phyloP scores from a whole-genome alignment of 345 rosid genomes.

The Crucihimalaya himalaica region DNA sequence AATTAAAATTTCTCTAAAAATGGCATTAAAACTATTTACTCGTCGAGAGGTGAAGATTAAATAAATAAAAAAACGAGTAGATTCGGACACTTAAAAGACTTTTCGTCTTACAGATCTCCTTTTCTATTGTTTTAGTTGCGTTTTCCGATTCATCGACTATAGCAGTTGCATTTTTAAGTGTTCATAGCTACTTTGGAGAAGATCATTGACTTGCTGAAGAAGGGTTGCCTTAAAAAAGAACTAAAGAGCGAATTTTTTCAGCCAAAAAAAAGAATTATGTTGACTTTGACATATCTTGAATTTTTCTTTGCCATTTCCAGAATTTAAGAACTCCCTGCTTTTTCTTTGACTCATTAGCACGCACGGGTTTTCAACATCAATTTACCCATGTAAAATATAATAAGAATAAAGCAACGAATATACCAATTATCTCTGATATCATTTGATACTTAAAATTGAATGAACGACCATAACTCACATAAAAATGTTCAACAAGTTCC shows the following conservation, averaged over 20 bases:
- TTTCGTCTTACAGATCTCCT: slow-evolving; percentile 66
- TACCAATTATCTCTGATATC: neutral
- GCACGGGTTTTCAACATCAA: slow-evolving; percentile 98
- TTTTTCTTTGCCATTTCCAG: slow-evolving; percentile 94
- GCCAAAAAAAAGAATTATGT: slow-evolving; percentile 19
- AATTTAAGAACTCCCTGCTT: slow-evolving; percentile 96
- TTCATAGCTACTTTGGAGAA: slow-evolving; percentile 60
- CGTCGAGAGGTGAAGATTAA: too few species aligned
- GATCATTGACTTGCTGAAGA: slow-evolving; percentile 95
- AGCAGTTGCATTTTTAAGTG: slow-evolving; percentile 56
- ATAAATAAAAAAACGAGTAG: too few species aligned
- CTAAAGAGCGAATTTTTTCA: slow-evolving; percentile 52
- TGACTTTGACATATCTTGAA: slow-evolving; percentile 61
- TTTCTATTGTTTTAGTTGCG: slow-evolving; percentile 68
- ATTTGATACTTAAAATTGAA: neutral
- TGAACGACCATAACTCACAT: slow-evolving; percentile 55
- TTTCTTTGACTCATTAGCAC: slow-evolving; percentile 98
- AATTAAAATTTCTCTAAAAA: too few species aligned
- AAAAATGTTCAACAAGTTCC: slow-evolving; percentile 88
- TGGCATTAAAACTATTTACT: too few species aligned
- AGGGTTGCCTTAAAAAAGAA: slow-evolving; percentile 95
- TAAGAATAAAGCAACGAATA: slow-evolving; percentile 7
- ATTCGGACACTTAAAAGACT: too few species aligned
- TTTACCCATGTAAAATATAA: slow-evolving; percentile 43
- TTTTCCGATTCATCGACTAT: slow-evolving; percentile 69